Percentiles rank a stretch among this genome's conserved stretches.
Conservation (phyloP, 1,139 yeast genomes). For the Diutina sp. region DNA sequence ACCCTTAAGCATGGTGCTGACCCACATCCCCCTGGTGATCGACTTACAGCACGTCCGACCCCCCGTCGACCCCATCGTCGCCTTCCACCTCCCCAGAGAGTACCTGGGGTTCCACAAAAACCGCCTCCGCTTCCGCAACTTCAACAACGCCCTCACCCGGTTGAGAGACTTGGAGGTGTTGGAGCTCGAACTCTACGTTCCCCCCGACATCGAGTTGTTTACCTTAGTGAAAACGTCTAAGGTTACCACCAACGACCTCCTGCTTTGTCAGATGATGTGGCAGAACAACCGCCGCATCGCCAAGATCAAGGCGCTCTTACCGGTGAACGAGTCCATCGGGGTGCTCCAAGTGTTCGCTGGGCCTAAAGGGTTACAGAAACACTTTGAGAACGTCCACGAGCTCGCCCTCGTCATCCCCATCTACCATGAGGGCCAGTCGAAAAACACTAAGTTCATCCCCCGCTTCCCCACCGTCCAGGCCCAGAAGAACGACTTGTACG, state of each 20-base stretch:
- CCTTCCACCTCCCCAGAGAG: slow-evolving; percentile 70
- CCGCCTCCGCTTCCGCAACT: slow-evolving; percentile 47
- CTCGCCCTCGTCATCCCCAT: slow-evolving; percentile 69
- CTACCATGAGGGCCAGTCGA: slow-evolving; percentile 56
- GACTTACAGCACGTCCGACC: slow-evolving; percentile 81
- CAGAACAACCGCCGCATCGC: slow-evolving; percentile 47
- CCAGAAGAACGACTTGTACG: slow-evolving; percentile 62
- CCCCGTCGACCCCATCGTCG: slow-evolving; percentile 66
- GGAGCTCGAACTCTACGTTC: slow-evolving; percentile 65
- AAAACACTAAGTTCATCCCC: slow-evolving; percentile 47
- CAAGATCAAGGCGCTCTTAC: slow-evolving; percentile 70
- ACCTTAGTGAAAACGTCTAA: slow-evolving; percentile 41
- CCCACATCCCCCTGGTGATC: slow-evolving; percentile 74
- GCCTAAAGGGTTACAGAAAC: slow-evolving; percentile 45
- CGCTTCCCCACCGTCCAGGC: slow-evolving; percentile 63
- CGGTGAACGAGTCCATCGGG: slow-evolving; percentile 56
- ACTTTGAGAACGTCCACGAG: slow-evolving; percentile 52
- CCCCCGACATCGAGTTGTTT: slow-evolving; percentile 54
- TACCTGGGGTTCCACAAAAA: slow-evolving; percentile 68
- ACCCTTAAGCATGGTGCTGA: slow-evolving; percentile 64
- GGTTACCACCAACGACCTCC: slow-evolving; percentile 36
- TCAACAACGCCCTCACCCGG: slow-evolving; percentile 65
- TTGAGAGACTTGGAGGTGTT: slow-evolving; percentile 64
- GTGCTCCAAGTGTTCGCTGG: slow-evolving; percentile 70
- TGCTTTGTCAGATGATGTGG: slow-evolving; percentile 72